phyloP scores from a whole-genome alignment of 2,329 filamentous ascomycete species.

The Didymella pinodella region DNA sequence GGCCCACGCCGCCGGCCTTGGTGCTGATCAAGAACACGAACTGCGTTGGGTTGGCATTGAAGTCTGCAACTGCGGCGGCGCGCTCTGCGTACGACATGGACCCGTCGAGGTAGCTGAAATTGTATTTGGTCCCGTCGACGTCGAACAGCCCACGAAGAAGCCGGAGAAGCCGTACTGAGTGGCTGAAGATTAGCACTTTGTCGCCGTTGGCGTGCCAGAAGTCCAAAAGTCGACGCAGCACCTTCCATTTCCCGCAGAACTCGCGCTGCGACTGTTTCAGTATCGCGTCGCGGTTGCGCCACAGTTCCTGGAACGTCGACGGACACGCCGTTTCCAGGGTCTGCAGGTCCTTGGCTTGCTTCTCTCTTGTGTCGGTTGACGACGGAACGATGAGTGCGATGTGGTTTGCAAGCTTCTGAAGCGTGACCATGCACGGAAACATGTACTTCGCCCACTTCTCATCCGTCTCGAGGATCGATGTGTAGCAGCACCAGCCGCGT shows the following conservation, averaged over 20 bases:
- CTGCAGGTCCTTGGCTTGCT: conserved; percentile 78
- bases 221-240: conserved; percentile 82
- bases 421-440: conserved; percentile 81
- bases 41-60: conserved; percentile 84
- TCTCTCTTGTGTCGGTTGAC: conserved; percentile 69
- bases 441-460: conserved; percentile 77
- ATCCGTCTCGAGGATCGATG: conserved; percentile 61
- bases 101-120: conserved; percentile 89
- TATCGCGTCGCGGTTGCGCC: conserved; percentile 78
- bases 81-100: conserved; percentile 84
- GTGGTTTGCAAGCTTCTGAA: conserved; percentile 92
- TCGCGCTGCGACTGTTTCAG: conserved; percentile 83
- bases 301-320: conserved; percentile 75
- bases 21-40: conserved; percentile 98
- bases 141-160: conserved; percentile 88
- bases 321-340: conserved; percentile 79
- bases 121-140: conserved; percentile 78
- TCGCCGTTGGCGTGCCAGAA: conserved; percentile 92
- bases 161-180: conserved; percentile 83
- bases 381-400: conserved; percentile 84
- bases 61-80: conserved; percentile 82
- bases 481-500: conserved; percentile 82
- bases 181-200: conserved; percentile 95
- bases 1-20: conserved; percentile 87
- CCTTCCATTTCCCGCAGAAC: conserved; percentile 96